These are phyloP conservation scores for Podila minutissima DNA, from an alignment of 192 early-diverging fungal species.

Conservation along the genomic window DNA sequence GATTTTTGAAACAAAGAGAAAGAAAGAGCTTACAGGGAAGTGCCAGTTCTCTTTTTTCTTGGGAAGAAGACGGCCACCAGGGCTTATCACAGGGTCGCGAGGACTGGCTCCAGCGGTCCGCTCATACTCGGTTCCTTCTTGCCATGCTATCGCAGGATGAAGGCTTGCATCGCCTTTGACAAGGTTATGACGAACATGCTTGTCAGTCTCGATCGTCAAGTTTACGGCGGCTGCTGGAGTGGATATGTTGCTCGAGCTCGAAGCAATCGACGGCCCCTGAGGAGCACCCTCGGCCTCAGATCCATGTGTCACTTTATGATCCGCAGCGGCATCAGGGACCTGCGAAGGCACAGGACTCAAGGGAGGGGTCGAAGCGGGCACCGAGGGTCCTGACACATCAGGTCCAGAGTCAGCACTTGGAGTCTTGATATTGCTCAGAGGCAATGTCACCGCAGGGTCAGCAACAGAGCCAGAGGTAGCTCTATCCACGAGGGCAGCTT, in stretches of 20 bases:
- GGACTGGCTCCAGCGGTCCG: slow-evolving; percentile 40
- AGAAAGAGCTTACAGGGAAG: slow-evolving; percentile 32
- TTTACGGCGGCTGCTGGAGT: not conserved
- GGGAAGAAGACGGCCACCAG: slow-evolving; percentile 34
- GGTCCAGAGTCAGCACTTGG: not conserved
- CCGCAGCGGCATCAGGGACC: not conserved
- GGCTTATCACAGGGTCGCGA: slow-evolving; percentile 46
- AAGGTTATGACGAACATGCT: not conserved
- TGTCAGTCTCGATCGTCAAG: slow-evolving; percentile 25
- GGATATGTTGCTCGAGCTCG: not conserved
- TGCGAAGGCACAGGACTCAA: not conserved
- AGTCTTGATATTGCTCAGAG: slow-evolving; percentile 17
- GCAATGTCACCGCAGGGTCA: slow-evolving; percentile 17
- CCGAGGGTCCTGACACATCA: too few species aligned
- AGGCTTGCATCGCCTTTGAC: slow-evolving; percentile 14
- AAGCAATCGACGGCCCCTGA: not conserved
- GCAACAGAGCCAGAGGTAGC: not conserved
- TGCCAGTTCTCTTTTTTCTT: slow-evolving; percentile 37
- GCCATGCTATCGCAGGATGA: slow-evolving; percentile 18
- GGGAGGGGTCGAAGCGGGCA: too few species aligned
- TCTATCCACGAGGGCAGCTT: slow-evolving; percentile 17
- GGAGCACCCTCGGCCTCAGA: not conserved
- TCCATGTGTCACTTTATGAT: not conserved
- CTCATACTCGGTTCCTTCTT: slow-evolving; percentile 42
- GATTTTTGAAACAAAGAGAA: not conserved